Evolutionary conservation across 257 asterid species (phyloP).

Genomic region (Solanum tarijense): DNA sequence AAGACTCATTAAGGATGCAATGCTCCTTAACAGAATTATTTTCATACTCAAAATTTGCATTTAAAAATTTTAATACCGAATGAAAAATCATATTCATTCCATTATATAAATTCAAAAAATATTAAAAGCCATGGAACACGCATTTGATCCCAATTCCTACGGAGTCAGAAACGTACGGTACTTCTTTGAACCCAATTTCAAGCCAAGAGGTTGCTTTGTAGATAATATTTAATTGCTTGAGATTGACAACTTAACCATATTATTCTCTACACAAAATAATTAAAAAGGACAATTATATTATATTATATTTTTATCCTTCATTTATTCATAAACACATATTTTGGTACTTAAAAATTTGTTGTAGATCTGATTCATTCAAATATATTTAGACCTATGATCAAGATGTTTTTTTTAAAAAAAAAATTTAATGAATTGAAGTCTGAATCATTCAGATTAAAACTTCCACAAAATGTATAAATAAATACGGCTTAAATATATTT

Average conservation of each 20-base stretch:
- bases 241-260: neutral
- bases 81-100: neutral
- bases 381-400: too few relatives aligned
- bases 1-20: neutral
- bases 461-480: neutral
- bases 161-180: neutral
- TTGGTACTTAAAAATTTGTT: too few relatives aligned
- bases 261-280: neutral
- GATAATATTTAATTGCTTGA: neutral
- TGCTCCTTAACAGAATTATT: rapidly evolving
- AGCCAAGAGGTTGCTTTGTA: neutral
- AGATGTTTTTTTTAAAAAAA: too few relatives aligned
- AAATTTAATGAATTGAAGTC: too few relatives aligned
- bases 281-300: neutral
- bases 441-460: too few relatives aligned
- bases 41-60: neutral
- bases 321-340: neutral
- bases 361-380: neutral
- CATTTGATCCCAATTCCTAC: neutral
- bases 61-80: rapidly evolving
- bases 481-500: neutral
- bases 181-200: neutral
- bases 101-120: neutral
- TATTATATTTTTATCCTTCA: neutral
- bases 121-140: neutral